These are phyloP conservation scores for Entonaema liquescens DNA, from an alignment of 495 filamentous ascomycete species.

Conservation along the genomic window DNA sequence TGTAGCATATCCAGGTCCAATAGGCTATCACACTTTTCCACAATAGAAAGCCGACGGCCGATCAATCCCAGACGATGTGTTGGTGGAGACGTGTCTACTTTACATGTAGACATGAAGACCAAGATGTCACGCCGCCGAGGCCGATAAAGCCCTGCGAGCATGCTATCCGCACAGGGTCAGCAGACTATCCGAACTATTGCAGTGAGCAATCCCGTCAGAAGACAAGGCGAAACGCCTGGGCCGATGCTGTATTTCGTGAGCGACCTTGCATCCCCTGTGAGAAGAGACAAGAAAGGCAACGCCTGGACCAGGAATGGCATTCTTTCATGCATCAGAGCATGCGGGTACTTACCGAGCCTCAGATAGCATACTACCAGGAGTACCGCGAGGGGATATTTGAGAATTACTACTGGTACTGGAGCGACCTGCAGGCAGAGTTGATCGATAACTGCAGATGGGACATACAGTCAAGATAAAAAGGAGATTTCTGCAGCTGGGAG, in stretches of 20 bases:
- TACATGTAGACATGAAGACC: conserved; percentile 12
- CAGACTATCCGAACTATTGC: background rate
- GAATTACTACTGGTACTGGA: background rate
- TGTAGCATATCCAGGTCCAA: too few relatives aligned
- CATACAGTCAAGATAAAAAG: too few relatives aligned
- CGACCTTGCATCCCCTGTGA: conserved; percentile 3
- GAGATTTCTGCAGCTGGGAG: too few relatives aligned
- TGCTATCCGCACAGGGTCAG: conserved; percentile 3
- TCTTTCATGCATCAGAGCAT: background rate
- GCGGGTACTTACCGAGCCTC: background rate
- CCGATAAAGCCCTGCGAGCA: background rate
- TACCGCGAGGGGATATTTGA: conserved; percentile 3
- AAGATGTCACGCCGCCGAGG: conserved; percentile 7
- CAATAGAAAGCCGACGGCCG: too few relatives aligned
- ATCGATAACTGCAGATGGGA: too few relatives aligned
- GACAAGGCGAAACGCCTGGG: background rate
- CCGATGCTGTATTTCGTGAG: background rate
- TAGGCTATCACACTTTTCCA: too few relatives aligned
- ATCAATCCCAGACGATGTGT: conserved; percentile 3
- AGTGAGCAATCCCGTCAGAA: background rate
- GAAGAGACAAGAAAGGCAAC: background rate
- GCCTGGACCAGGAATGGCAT: conserved; percentile 9
- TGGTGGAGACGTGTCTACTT: conserved; percentile 17
- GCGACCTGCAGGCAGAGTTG: background rate
- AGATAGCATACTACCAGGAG: background rate